Evolutionary conservation across 495 filamentous ascomycete genomes (phyloP).

Genomic region (Xylona heveae): DNA sequence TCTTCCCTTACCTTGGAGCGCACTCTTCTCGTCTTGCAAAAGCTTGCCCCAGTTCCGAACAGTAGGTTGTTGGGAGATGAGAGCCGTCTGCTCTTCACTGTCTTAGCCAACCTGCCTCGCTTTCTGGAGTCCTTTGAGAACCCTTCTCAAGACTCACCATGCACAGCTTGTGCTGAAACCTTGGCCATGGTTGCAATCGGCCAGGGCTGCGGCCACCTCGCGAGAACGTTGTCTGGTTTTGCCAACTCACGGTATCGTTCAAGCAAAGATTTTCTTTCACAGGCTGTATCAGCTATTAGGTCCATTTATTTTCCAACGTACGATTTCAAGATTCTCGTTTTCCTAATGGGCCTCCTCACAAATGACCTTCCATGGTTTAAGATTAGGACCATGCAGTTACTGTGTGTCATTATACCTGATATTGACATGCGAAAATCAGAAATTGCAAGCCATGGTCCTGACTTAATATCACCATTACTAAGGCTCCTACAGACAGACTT

Average conservation of each 20-base stretch:
- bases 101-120: constrained; percentile 75
- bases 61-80: constrained; percentile 65
- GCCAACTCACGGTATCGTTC: constrained; percentile 44
- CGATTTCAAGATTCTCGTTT: constrained; percentile 68
- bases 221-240: constrained; percentile 42
- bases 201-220: constrained; percentile 35
- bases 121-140: constrained; percentile 53
- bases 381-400: constrained; percentile 71
- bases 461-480: constrained; percentile 83
- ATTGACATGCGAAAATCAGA: constrained; percentile 87
- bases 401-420: constrained; percentile 67
- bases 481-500: constrained; percentile 82
- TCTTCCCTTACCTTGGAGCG: constrained; percentile 62
- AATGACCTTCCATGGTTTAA: constrained; percentile 81
- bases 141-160: constrained; percentile 29
- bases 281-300: constrained; percentile 54
- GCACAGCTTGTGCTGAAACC: constrained; percentile 38
- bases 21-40: constrained; percentile 58
- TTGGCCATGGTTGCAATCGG: constrained; percentile 52
- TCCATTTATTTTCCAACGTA: constrained; percentile 63
- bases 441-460: constrained; percentile 77
- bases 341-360: constrained; percentile 78
- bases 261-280: constrained; percentile 54
- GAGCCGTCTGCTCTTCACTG: constrained; percentile 58
- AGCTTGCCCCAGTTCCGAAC: constrained; percentile 56